Base-by-base conservation (phyloP, 306 rosid species). In the Albizia julibrissin region DNA sequence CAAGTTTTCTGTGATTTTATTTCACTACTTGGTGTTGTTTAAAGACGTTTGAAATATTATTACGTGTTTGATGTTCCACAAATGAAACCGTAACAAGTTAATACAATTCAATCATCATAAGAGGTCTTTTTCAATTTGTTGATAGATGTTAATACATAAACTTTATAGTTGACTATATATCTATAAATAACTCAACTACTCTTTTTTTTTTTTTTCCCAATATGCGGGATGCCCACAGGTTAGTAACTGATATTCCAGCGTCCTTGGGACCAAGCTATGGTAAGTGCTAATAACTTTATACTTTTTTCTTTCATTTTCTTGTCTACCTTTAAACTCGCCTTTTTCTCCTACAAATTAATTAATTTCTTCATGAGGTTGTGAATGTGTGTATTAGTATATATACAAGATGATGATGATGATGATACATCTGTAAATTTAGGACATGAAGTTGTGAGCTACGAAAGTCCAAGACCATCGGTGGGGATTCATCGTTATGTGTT, bases 191-290 rank as follows among this genome's bases (percentile, higher is more conserved):
- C 67, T 26, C 34, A 61, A 61, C 18, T 14, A 43, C 47, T 14
- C 14, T 9, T 29, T 29, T 2, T n/a, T n/a, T 47, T 9, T n/a
- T n/a, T 4, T 12, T 13, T 14, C 4, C 1, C 37, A 12, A 29
- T 6, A 2, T 58, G n/a, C n/a, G n/a, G 77, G 33, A 59, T 59
- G 39, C 49, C 6, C 68, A 88, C 27, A 68, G 97, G 97, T 81
- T 93, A 84, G 96, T 93, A 50, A 83, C 86, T 40, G 95, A 94
- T 82, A 94, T 94, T 75, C 98, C 97, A 42, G 97, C 87, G 79
- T 87, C 90, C 15, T 86, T 94, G 8, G 91, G 91, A 12, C 80
- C 92, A 67, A 80, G n/a, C 84, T 94, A 82, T 62, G 98, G 97
- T 91, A 56, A 19, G 89, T 29, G 40, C 40, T 37, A 37, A 62